Percentiles rank a stretch among this genome's conserved stretches.
phyloP scores from a whole-genome alignment of 2,329 filamentous ascomycete species.

The Aspergillus quadrilineatus region DNA sequence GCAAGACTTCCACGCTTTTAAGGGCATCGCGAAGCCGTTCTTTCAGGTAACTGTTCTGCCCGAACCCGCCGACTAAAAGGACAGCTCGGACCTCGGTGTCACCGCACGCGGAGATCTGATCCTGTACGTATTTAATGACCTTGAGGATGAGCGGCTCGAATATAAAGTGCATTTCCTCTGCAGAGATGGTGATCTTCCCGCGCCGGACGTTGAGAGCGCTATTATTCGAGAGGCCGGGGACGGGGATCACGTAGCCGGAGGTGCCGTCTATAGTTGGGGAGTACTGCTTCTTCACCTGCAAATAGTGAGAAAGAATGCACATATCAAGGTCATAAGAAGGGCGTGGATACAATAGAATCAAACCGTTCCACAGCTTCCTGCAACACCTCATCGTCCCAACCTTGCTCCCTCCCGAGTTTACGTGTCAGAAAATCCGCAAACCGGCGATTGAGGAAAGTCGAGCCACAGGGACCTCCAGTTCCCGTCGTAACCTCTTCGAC shows the following conservation, averaged over 20 bases:
- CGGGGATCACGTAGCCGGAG: conserved; percentile 23
- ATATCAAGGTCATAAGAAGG: not conserved
- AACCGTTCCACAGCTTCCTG: conserved; percentile 27
- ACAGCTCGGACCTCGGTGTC: conserved; percentile 50
- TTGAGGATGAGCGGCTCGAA: conserved; percentile 24
- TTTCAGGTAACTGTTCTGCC: conserved; percentile 27
- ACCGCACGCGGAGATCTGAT: conserved; percentile 54
- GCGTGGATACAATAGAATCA: conserved; percentile 17
- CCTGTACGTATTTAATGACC: conserved; percentile 20
- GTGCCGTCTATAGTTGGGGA: conserved; percentile 19
- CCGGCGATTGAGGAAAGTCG: conserved; percentile 28
- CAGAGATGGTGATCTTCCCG: conserved; percentile 21
- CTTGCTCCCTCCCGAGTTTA: conserved; percentile 12
- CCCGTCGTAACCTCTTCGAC: conserved; percentile 28
- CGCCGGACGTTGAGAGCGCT: conserved; percentile 19
- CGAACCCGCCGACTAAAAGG: conserved; percentile 32
- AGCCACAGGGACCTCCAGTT: conserved; percentile 27
- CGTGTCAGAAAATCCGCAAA: conserved; percentile 26
- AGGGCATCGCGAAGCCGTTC: conserved; percentile 18
- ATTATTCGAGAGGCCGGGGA: conserved; percentile 24
- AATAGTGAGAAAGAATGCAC: not conserved
- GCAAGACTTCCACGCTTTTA: conserved; percentile 20
- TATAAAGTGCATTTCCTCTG: conserved; percentile 19
- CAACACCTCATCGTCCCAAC: conserved; percentile 27
- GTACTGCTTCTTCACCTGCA: conserved; percentile 21